Evolutionary conservation across 164 flowering plant genomes (phyloP).

Genomic region (Tetracentron sinense): DNA sequence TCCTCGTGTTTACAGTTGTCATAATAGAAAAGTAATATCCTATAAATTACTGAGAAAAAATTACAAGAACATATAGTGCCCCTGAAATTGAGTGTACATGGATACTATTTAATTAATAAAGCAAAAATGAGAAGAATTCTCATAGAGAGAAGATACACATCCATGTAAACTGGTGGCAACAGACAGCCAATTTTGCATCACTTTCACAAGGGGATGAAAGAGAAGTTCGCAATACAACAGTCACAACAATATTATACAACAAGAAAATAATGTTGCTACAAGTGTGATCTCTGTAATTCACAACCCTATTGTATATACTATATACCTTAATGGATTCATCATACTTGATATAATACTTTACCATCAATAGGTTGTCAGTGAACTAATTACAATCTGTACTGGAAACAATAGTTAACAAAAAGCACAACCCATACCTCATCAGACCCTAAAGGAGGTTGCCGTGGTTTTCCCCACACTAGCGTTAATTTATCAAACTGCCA

Average conservation of each 20-base stretch:
- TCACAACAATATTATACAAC: too few species aligned
- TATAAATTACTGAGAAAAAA: too few species aligned
- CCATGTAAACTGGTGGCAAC: background rate
- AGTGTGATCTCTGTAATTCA: background rate
- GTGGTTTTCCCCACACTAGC: slow-evolving; percentile 94
- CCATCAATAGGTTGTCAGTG: background rate
- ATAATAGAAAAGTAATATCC: too few species aligned
- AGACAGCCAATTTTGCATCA: background rate
- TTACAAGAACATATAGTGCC: too few species aligned
- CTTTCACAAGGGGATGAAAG: background rate
- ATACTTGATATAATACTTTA: too few species aligned
- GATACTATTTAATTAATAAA: too few species aligned
- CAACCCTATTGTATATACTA: background rate
- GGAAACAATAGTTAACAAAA: background rate
- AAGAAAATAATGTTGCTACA: background rate
- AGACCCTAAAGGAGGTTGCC: slow-evolving; percentile 73
- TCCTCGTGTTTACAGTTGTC: too few species aligned
- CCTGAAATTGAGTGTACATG: background rate
- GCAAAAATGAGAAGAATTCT: background rate
- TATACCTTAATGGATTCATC: background rate
- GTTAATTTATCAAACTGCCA: slow-evolving; percentile 78
- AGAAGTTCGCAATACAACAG: background rate
- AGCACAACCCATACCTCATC: slow-evolving; percentile 58
- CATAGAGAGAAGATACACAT: background rate
- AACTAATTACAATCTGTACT: background rate